A percentile compares a stretch with the other conserved stretches of the same genome.
Conservation (phyloP, 108 stramenopile genomes). For the Nitzschia putrida region DNA sequence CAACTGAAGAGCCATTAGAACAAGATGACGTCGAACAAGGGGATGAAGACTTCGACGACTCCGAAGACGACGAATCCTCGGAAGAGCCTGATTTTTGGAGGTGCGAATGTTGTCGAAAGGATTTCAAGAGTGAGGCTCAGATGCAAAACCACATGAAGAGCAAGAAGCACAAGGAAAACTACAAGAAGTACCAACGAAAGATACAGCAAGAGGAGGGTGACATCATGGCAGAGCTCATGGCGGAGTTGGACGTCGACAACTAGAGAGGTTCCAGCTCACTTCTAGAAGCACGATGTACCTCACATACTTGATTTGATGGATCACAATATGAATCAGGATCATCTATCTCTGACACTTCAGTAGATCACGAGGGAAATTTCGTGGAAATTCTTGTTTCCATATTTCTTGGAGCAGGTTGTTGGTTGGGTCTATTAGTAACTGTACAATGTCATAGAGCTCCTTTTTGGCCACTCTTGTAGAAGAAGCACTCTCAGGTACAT, state of each 20-base stretch:
- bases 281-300: too few species aligned
- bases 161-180: conserved; percentile 85
- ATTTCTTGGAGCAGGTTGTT: too few species aligned
- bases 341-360: too few species aligned
- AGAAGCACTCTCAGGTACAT: too few species aligned
- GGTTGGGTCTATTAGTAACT: too few species aligned
- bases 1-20: conserved; percentile 9
- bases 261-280: too few species aligned
- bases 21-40: conserved; percentile 1
- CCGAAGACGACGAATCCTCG: conserved; percentile 40
- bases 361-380: too few species aligned
- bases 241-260: conserved; percentile 17
- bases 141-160: conserved; percentile 85
- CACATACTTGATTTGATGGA: too few species aligned
- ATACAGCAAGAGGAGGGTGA: conserved; percentile 48
- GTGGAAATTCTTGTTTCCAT: too few species aligned
- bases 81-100: conserved; percentile 80
- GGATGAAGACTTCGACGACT: not conserved
- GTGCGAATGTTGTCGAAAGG: conserved; percentile 82
- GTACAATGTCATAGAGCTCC: too few species aligned
- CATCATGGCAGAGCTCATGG: conserved; percentile 33
- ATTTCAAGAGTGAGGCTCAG: conserved; percentile 85
- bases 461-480: too few species aligned
- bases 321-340: too few species aligned
- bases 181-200: conserved; percentile 68